Evolutionary conservation across 2,329 filamentous ascomycete genomes (phyloP), one percentile per base, ranked within the genome.

Genomic region (Cercospora zeae-maydis): DNA sequence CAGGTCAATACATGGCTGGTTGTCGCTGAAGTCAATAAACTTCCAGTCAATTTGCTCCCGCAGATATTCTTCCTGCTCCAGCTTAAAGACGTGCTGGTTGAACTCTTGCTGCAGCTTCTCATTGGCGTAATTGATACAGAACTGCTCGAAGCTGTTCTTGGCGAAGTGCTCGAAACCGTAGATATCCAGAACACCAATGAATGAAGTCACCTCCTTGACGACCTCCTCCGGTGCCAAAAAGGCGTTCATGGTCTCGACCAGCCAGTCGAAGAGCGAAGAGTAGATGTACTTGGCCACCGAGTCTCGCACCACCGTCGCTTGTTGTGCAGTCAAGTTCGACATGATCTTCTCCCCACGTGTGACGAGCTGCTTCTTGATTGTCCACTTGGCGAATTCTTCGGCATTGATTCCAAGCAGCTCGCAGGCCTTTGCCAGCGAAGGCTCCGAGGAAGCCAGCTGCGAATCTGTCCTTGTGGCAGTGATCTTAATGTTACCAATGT

Each of bases 121-220:
- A 78, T 99, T 99, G 78, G 95, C 95, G 74, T 99, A 99, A 79
- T 99, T 99, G 85, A 99, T 99, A 80, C 95, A 99, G 79, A 99
- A 99, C 77, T 99, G 95, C 77, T 99, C 95, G 73, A 99, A 99
- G 0, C 95, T 99, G 81, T 99, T 99, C 83, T 97, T 98, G 66
- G 95, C 93, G 74, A 99, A 99, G 79, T 98, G 95, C 78, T 99
- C 95, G 74, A 99, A 99, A 67, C 93, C 93, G 78, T 98, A 98
- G 70, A 99, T 99, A 91, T 99, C 95, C 67, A 99, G 85, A 53
- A 99, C 95, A 77, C 95, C 95, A 72, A 99, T 99, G 78, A 99
- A 99, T 1, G 91, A 93, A 60, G 82, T 85, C 61, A 96, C 92
- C 42, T 91, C 86, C 71, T 84, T 87, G 58, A 98, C 78, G 37